These are phyloP conservation scores for Barnettozyma sucrosica DNA, from an alignment of 805 yeast genomes.

Conservation along the genomic window DNA sequence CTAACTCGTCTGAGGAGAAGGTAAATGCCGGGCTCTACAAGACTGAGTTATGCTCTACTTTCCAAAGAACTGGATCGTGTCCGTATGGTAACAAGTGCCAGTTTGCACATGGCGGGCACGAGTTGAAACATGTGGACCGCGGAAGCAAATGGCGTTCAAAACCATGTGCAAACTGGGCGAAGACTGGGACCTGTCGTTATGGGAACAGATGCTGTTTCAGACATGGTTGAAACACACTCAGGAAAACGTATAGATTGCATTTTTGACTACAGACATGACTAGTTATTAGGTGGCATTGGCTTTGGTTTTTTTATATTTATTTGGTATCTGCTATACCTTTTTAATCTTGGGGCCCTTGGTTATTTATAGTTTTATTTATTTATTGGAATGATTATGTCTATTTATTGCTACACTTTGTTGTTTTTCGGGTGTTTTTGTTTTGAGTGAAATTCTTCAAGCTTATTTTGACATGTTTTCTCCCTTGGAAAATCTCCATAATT, in stretches of 20 bases:
- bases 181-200: slow-evolving; percentile 77
- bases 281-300: not conserved
- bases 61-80: slow-evolving; percentile 61
- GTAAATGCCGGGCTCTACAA: slow-evolving; percentile 70
- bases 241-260: slow-evolving; percentile 1
- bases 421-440: too few relatives aligned
- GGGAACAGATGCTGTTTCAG: slow-evolving; percentile 90
- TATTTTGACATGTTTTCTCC: not conserved
- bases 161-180: slow-evolving; percentile 84
- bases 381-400: slow-evolving; percentile 8
- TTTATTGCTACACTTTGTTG: not conserved
- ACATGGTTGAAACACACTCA: slow-evolving; percentile 42
- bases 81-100: slow-evolving; percentile 91
- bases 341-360: not conserved
- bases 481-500: not conserved
- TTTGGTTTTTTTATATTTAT: not conserved
- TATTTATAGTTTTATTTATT: slow-evolving; percentile 2
- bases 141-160: slow-evolving; percentile 86
- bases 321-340: not conserved
- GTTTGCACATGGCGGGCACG: slow-evolving; percentile 85
- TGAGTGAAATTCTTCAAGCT: too few relatives aligned
- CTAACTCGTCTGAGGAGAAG: slow-evolving; percentile 11
- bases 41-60: slow-evolving; percentile 85
- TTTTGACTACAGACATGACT: not conserved
- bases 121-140: slow-evolving; percentile 65